Percentiles rank a stretch among this genome's conserved stretches.
Evolutionary conservation across 805 yeast species (phyloP).

Genomic region (Teunomyces barrocoloradensis): DNA sequence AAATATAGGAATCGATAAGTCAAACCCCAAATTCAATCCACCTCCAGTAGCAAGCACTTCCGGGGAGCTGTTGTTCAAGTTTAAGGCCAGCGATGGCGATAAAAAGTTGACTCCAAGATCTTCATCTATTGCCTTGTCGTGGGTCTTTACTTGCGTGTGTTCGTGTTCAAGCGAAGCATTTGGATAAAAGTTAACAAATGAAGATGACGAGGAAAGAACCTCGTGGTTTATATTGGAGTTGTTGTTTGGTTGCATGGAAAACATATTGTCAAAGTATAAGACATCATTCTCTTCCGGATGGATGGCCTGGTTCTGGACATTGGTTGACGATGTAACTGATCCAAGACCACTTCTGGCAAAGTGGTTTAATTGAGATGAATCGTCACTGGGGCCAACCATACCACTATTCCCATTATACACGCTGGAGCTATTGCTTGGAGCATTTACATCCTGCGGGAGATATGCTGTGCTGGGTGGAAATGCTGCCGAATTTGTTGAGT

Average conservation of each 20-base stretch:
- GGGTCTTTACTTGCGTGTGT: not conserved
- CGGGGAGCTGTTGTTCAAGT: conserved; percentile 3
- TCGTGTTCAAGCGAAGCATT: not conserved
- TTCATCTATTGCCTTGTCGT: not conserved
- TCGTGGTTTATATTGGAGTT: conserved; percentile 4
- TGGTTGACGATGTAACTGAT: conserved; percentile 3
- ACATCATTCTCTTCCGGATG: conserved; percentile 6
- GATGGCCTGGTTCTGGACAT: not conserved
- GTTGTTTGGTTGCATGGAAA: not conserved
- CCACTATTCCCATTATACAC: conserved; percentile 4
- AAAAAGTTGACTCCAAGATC: conserved; percentile 1
- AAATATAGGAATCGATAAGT: conserved; percentile 9
- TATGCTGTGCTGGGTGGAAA: conserved; percentile 12
- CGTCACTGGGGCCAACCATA: conserved; percentile 2
- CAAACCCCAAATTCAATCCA: conserved; percentile 10
- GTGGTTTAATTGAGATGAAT: conserved; percentile 8
- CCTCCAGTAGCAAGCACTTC: conserved; percentile 9
- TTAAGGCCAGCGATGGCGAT: conserved; percentile 2
- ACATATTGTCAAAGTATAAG: conserved; percentile 6
- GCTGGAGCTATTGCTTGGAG: conserved; percentile 1
- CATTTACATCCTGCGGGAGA: conserved; percentile 2
- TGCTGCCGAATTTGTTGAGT: conserved; percentile 13
- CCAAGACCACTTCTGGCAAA: conserved; percentile 15
- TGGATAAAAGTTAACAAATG: conserved; percentile 7
- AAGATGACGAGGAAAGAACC: conserved; percentile 6